A percentile compares a stretch with the other conserved stretches of the same genome.
phyloP scores from a whole-genome alignment of 2,329 filamentous ascomycete species.

The Leptoxyphium fumago region DNA sequence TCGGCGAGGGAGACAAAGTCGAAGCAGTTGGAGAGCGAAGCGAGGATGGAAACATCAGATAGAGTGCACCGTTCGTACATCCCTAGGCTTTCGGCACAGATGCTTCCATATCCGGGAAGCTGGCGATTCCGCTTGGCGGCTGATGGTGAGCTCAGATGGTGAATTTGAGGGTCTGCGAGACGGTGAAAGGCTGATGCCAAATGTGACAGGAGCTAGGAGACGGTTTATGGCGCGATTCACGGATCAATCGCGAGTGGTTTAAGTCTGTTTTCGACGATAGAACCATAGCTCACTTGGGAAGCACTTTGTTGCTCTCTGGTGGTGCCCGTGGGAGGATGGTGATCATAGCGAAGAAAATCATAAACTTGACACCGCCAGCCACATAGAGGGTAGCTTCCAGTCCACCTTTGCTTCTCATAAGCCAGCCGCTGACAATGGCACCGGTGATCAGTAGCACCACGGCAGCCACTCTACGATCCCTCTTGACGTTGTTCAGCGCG shows the following conservation, averaged over 20 bases:
- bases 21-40: too few relatives aligned
- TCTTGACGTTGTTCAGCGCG: constrained; percentile 34
- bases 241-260: too few relatives aligned
- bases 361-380: constrained; percentile 30
- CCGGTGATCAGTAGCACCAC: constrained; percentile 34
- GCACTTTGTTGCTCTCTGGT: constrained; percentile 1
- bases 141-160: not conserved
- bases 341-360: constrained; percentile 21
- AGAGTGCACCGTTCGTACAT: not conserved
- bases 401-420: constrained; percentile 28
- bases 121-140: not conserved
- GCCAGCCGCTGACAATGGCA: constrained; percentile 35
- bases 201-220: not conserved
- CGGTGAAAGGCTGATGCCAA: not conserved
- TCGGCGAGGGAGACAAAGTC: not conserved
- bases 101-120: not conserved
- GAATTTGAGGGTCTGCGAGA: not conserved
- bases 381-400: constrained; percentile 33
- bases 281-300: not conserved
- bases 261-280: not conserved
- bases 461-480: constrained; percentile 33
- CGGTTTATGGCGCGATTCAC: too few relatives aligned
- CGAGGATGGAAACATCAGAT: not conserved
- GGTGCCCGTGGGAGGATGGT: constrained; percentile 17
- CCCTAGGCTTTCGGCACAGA: not conserved